phyloP scores from a whole-genome alignment of 768 basidiomycete genomes.

The Hemileccinum rubropunctum region DNA sequence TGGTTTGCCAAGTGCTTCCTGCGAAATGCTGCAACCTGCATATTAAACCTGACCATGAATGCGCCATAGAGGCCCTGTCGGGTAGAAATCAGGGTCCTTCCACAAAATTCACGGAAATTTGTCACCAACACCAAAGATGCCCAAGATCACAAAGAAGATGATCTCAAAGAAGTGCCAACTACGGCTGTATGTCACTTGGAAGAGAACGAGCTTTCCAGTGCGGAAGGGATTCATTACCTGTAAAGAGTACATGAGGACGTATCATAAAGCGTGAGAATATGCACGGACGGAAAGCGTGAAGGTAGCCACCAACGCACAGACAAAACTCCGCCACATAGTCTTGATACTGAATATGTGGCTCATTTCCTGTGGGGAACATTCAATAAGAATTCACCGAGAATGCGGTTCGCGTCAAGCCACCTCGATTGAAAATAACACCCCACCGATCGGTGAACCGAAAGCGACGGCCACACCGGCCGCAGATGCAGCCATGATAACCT shows the following conservation, averaged over 20 bases:
- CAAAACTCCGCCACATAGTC: constrained; percentile 98
- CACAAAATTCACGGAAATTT: background rate
- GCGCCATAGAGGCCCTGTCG: constrained; percentile 92
- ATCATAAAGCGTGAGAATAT: constrained; percentile 15
- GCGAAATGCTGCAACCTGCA: constrained; percentile 93
- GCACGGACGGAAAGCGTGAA: constrained; percentile 86
- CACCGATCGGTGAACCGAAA: constrained; percentile 97
- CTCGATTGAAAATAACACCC: constrained; percentile 97
- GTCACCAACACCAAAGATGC: constrained; percentile 83
- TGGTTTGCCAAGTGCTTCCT: constrained; percentile 83
- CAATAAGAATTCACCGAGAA: background rate
- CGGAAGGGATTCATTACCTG: constrained; percentile 98
- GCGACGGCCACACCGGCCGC: constrained; percentile 98
- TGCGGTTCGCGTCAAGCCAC: constrained; percentile 35
- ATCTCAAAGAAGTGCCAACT: constrained; percentile 99
- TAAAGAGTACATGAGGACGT: constrained; percentile 19
- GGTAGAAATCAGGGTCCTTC: constrained; percentile 10
- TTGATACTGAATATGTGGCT: constrained; percentile 94
- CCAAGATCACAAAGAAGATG: constrained; percentile 92
- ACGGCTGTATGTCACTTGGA: constrained; percentile 95
- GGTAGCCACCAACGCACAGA: constrained; percentile 95
- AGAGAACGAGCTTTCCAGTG: constrained; percentile 95
- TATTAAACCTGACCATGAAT: constrained; percentile 94
- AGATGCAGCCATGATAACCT: constrained; percentile 91
- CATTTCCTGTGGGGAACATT: constrained; percentile 75